Conservation (phyloP, 164 flowering plant genomes). For the Vitis amurensis region DNA sequence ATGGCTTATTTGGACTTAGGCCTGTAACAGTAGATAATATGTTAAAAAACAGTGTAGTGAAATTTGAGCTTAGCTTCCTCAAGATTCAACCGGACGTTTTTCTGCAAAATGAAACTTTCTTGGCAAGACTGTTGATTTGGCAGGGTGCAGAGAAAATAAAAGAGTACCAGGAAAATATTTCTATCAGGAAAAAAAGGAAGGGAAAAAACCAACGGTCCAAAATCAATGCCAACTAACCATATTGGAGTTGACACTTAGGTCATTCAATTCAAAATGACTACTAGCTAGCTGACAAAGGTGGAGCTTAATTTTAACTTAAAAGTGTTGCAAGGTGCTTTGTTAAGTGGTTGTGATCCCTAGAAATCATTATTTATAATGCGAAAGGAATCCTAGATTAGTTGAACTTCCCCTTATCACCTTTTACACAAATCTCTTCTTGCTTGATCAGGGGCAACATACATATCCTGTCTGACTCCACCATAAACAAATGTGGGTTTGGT, state of each 20-base stretch:
- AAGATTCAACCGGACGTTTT: neutral
- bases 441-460: conserved; percentile 7
- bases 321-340: conserved; percentile 15
- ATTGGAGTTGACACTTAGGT: neutral
- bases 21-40: too few relatives aligned
- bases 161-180: too few relatives aligned
- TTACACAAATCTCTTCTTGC: conserved; percentile 13
- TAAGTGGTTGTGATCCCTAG: conserved; percentile 26
- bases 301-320: conserved; percentile 8
- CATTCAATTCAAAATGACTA: conserved; percentile 9
- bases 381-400: conserved; percentile 10
- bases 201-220: neutral
- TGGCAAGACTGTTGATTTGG: neutral
- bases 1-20: too few relatives aligned
- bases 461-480: conserved; percentile 7
- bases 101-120: neutral
- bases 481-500: conserved; percentile 4
- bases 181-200: neutral
- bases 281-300: conserved; percentile 15
- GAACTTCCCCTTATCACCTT: conserved; percentile 9
- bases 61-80: too few relatives aligned
- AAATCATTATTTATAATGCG: conserved; percentile 7
- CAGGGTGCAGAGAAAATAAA: too few relatives aligned
- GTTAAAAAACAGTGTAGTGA: too few relatives aligned
- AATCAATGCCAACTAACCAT: neutral